Percentiles rank a stretch among this genome's conserved stretches.
phyloP scores from a whole-genome alignment of 805 yeast genomes.

The Monosporozyma yasuniensis region DNA sequence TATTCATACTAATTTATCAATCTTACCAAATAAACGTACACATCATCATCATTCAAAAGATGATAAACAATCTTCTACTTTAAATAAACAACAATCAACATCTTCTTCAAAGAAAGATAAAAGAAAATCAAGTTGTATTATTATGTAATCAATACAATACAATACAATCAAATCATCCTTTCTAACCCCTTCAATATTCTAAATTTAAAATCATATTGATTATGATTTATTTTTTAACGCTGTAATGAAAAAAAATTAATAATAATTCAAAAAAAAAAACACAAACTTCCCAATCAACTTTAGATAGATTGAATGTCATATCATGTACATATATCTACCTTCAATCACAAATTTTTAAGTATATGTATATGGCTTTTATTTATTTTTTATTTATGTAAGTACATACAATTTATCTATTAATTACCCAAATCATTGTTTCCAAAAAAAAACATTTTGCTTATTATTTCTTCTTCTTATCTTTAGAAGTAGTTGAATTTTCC shows the following conservation, averaged over 20 bases:
- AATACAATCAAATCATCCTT: background rate
- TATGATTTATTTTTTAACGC: too few species aligned
- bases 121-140: constrained; percentile 19
- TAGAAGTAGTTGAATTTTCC: constrained; percentile 10
- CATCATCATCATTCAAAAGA: background rate
- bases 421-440: background rate
- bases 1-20: background rate
- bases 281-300: too few species aligned
- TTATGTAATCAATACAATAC: too few species aligned
- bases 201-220: too few species aligned
- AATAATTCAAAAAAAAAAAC: too few species aligned
- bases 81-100: background rate
- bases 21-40: background rate
- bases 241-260: too few species aligned
- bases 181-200: background rate
- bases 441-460: background rate
- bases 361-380: too few species aligned
- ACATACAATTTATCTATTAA: too few species aligned
- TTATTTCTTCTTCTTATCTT: constrained; percentile 14
- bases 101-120: constrained; percentile 8
- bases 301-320: too few species aligned
- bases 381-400: too few species aligned
- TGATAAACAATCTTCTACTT: background rate
- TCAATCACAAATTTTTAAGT: too few species aligned
- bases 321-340: too few species aligned